Evolutionary conservation across 768 basidiomycete species (phyloP).

Genomic region (Cystofilobasidium macerans): DNA sequence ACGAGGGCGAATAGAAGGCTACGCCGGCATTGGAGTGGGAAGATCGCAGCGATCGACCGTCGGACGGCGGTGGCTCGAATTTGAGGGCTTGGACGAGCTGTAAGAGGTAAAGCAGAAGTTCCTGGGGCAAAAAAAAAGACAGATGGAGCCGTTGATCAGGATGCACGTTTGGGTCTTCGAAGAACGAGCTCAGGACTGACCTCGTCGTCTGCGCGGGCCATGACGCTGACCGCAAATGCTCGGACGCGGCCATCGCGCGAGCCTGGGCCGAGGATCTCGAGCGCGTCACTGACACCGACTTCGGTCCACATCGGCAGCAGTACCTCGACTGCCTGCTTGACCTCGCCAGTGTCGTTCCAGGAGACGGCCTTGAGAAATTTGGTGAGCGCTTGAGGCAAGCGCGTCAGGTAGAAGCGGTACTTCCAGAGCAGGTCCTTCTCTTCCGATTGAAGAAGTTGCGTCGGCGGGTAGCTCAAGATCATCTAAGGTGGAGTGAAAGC

Average conservation of each 20-base stretch:
- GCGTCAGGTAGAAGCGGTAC: constrained; percentile 90
- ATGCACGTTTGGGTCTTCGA: constrained; percentile 2
- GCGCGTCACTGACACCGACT: constrained; percentile 89
- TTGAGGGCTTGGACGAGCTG: constrained; percentile 97
- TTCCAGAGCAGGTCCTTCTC: constrained; percentile 98
- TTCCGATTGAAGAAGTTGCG: constrained; percentile 68
- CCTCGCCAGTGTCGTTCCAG: constrained; percentile 91
- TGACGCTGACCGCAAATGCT: constrained; percentile 83
- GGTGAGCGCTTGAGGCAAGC: constrained; percentile 79
- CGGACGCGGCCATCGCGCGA: constrained; percentile 61
- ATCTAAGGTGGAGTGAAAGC: constrained; percentile 44
- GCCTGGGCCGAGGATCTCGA: constrained; percentile 82
- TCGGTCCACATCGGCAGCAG: constrained; percentile 92
- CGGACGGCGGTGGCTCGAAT: constrained; percentile 50
- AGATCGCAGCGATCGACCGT: constrained; percentile 43
- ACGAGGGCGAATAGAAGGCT: constrained; percentile 20
- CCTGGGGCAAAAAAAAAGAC: constrained; percentile 44
- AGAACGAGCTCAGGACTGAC: constrained; percentile 43
- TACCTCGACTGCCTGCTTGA: constrained; percentile 95
- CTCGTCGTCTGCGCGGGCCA: constrained; percentile 86
- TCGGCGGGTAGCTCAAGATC: constrained; percentile 84
- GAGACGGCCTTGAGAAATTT: constrained; percentile 97
- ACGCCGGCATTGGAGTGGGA: constrained; percentile 37
- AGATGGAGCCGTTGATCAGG: not conserved
- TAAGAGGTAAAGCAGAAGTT: constrained; percentile 77